Base-by-base conservation (phyloP, 805 yeast genomes). In the Starmerella sp. region DNA sequence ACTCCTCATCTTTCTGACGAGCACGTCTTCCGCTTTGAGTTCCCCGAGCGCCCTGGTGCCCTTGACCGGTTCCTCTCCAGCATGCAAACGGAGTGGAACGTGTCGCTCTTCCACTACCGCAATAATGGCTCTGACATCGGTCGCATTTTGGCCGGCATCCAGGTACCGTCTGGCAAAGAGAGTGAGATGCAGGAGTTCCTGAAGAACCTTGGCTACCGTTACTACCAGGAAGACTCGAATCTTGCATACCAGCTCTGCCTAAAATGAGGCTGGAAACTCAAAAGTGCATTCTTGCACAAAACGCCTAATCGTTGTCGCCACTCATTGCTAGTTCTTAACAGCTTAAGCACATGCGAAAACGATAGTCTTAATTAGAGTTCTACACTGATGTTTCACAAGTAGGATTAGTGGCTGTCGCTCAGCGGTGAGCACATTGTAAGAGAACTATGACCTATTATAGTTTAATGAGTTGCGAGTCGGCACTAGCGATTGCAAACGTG, bases 21-120 rank as follows among this genome's bases (percentile, higher is more conserved):
- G 70, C 81, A 83, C 63, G 71, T 93, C 37, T 79, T 82, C 62
- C 77, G 84, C 49, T 93, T 93, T 65, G 96, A 89, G 70, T 95
- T 93, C 75, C 99, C 99, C 13, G 99, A 93, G 67, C 82, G 93
- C 65, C 97, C 98, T 2, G 95, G 96, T 48, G 97, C 98, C 1
- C 75, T 93, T 65, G 79, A 84, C 32, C 84, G 79, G 56, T 93
- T 93, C 72, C 76, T 93, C 65, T 77, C 77, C 31, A 76, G 82
- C 15, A 71, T 93, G 66, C 80, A 83, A 64, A 76, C 77, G 30
- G 81, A 82, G 51, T 93, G 97, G 97, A 93, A 93, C 67, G 80
- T 93, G 58, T 85, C 97, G 1, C 72, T 93, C 64, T 93, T 93
- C 82, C 96, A 93, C 70, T 93, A 93, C 71, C 82, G 99, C 75